Evolutionary conservation across 169 alveolate genomes (phyloP).

Genomic region (Eimeria falciformis): DNA sequence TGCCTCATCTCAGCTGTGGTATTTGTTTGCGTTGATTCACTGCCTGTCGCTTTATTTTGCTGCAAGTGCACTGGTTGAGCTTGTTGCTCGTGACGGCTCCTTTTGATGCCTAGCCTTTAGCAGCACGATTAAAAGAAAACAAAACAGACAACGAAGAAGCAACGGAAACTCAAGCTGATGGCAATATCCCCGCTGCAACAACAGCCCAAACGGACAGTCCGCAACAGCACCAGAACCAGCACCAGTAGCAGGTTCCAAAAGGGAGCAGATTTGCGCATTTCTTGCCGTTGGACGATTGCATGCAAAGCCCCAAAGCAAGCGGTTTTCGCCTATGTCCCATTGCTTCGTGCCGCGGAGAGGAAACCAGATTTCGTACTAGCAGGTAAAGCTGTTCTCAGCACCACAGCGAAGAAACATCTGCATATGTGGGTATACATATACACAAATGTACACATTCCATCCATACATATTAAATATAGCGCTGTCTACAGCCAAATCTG

Average conservation of each 20-base stretch:
- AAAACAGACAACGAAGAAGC: background rate
- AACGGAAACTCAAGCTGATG: background rate
- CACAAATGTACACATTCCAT: background rate
- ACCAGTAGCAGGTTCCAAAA: background rate
- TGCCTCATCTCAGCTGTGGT: no score
- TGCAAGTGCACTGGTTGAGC: background rate
- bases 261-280: background rate
- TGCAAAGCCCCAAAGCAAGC: background rate
- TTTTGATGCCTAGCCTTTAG: background rate
- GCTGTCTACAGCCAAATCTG: background rate
- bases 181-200: background rate
- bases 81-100: background rate
- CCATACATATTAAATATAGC: background rate
- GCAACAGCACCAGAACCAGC: conserved; percentile 40
- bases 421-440: background rate
- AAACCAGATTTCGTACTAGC: background rate
- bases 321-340: background rate
- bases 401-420: background rate
- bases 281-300: background rate
- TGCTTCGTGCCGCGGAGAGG: background rate
- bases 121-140: background rate
- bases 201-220: background rate
- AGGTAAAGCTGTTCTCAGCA: background rate
- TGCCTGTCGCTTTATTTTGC: background rate
- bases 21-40: no score